Percentiles rank a stretch among this genome's conserved stretches.
Evolutionary conservation across 2,329 filamentous ascomycete species (phyloP).

Genomic region (Lomentospora prolificans): DNA sequence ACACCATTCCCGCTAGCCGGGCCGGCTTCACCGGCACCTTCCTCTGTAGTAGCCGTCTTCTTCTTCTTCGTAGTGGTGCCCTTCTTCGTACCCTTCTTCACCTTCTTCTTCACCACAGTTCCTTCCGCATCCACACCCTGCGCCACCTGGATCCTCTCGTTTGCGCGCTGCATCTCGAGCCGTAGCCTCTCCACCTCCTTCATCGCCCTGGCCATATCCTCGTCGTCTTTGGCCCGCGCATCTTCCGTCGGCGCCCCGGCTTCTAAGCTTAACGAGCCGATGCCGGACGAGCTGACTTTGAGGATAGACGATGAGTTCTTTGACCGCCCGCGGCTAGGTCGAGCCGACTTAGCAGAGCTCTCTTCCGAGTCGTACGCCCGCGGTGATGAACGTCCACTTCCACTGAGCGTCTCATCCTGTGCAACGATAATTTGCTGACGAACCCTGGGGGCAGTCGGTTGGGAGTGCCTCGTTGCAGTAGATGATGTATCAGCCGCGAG

Average conservation of each 20-base stretch:
- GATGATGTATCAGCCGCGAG: constrained; percentile 20
- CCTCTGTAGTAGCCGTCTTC: constrained; percentile 22
- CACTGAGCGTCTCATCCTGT: constrained; percentile 61
- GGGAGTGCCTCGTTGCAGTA: constrained; percentile 13
- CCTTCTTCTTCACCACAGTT: constrained; percentile 57
- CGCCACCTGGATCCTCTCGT: constrained; percentile 63
- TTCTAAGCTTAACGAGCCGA: constrained; percentile 61
- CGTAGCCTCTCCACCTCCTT: constrained; percentile 78
- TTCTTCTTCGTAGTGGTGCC: constrained; percentile 18
- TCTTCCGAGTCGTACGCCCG: constrained; percentile 46
- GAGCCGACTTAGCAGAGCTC: constrained; percentile 28
- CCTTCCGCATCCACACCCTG: constrained; percentile 58
- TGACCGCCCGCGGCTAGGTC: constrained; percentile 32
- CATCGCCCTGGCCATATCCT: constrained; percentile 81
- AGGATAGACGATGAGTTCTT: constrained; percentile 38
- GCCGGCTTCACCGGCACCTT: constrained; percentile 12
- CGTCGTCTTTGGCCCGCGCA: constrained; percentile 64
- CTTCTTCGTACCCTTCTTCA: constrained; percentile 48
- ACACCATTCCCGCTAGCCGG: background rate
- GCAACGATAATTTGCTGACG: constrained; percentile 58
- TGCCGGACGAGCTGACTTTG: constrained; percentile 76
- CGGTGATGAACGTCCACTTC: constrained; percentile 37
- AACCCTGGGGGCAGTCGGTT: constrained; percentile 27
- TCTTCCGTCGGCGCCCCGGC: constrained; percentile 32
- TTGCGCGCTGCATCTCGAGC: constrained; percentile 79